A percentile compares a stretch with the other conserved stretches of the same genome.
phyloP scores from a whole-genome alignment of 2,329 filamentous ascomycete genomes.

The Talaromyces sp. region DNA sequence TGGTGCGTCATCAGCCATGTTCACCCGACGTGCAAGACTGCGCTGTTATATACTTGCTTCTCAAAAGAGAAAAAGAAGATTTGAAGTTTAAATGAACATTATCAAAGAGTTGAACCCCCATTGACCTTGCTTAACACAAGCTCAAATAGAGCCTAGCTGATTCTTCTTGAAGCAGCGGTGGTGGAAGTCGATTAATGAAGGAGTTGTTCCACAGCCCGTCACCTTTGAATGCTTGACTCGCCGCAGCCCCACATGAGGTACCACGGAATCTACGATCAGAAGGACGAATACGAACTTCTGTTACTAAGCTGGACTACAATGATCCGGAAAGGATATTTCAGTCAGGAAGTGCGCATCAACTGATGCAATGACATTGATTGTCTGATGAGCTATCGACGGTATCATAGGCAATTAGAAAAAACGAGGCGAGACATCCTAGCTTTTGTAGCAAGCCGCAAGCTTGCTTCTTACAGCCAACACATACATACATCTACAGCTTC shows the following conservation, averaged over 20 bases:
- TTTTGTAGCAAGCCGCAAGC: neutral
- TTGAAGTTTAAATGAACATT: neutral
- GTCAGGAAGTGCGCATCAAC: neutral
- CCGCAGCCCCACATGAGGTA: conserved; percentile 1
- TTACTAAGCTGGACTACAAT: neutral
- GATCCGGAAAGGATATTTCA: neutral
- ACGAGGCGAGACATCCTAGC: conserved; percentile 5
- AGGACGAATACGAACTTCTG: neutral
- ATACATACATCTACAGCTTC: conserved; percentile 3
- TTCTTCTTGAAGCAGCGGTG: neutral
- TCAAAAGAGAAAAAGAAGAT: conserved; percentile 11
- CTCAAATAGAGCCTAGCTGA: neutral
- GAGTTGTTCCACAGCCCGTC: neutral
- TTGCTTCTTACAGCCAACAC: conserved; percentile 2
- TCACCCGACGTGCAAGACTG: conserved; percentile 11
- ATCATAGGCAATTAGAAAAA: neutral
- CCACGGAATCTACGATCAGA: neutral
- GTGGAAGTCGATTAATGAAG: neutral
- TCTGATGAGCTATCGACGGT: conserved; percentile 2
- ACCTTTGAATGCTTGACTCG: neutral
- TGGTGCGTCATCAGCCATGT: conserved; percentile 33
- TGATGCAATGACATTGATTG: neutral
- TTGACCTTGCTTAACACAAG: neutral
- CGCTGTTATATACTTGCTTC: conserved; percentile 3
- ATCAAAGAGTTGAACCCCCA: neutral